Evolutionary conservation across 2,329 filamentous ascomycete species (phyloP).

Genomic region (Aspergillus fructus): DNA sequence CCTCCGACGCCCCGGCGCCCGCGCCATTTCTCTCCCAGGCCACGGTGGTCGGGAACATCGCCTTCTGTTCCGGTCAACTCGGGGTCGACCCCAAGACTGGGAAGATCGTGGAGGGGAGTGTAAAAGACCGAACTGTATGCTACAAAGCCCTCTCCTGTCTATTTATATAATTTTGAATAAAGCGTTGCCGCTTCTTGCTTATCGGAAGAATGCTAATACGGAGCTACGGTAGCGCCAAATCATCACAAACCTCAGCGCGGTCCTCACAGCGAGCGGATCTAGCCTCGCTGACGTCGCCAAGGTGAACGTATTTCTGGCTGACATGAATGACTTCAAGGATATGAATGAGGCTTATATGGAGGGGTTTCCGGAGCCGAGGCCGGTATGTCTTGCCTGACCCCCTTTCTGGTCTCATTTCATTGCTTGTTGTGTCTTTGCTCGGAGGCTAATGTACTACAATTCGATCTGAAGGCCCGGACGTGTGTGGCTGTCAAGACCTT

Average conservation of each 20-base stretch:
- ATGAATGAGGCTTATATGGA: conserved; percentile 74
- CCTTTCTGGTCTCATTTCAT: not conserved
- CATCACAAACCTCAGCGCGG: conserved; percentile 54
- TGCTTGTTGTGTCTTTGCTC: not conserved
- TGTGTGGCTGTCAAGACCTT: conserved; percentile 55
- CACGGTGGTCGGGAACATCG: conserved; percentile 59
- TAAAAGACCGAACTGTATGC: conserved; percentile 54
- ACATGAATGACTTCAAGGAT: conserved; percentile 65
- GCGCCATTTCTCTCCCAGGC: conserved; percentile 58
- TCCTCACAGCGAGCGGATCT: conserved; percentile 60
- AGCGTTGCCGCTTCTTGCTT: not conserved
- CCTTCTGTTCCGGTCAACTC: conserved; percentile 66
- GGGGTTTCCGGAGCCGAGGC: conserved; percentile 27
- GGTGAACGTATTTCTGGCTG: conserved; percentile 63
- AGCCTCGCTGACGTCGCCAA: conserved; percentile 61
- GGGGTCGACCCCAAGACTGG: conserved; percentile 55
- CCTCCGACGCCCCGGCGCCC: conserved; percentile 48
- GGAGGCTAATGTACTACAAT: not conserved
- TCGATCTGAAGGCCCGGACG: conserved; percentile 26
- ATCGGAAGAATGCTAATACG: not conserved
- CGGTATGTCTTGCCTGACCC: conserved; percentile 20
- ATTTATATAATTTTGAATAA: not conserved
- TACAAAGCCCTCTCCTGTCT: not conserved
- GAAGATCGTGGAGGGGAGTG: conserved; percentile 54
- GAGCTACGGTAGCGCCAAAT: conserved; percentile 46